Evolutionary conservation across 768 basidiomycete species (phyloP).

Genomic region (Trametes cingulata): DNA sequence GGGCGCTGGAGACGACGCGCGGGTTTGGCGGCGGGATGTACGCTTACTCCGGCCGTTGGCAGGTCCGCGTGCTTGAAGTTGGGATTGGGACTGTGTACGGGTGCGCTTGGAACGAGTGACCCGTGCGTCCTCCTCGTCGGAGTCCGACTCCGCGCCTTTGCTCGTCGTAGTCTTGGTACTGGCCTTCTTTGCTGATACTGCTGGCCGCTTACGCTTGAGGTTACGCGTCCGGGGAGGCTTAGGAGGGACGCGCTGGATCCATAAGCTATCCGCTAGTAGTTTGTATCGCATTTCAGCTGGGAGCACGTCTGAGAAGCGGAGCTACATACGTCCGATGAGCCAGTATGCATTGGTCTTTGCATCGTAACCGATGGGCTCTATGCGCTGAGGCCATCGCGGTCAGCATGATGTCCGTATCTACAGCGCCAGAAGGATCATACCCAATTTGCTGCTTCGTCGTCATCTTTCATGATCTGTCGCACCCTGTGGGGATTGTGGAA

Average conservation of each 20-base stretch:
- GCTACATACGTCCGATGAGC: conserved; percentile 72
- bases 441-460: conserved; percentile 79
- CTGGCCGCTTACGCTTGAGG: conserved; percentile 42
- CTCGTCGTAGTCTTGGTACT: conserved; percentile 23
- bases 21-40: conserved; percentile 9
- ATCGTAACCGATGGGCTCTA: conserved; percentile 86
- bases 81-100: conserved; percentile 14
- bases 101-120: conserved; percentile 30
- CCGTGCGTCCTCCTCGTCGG: conserved; percentile 27
- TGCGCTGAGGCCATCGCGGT: conserved; percentile 50
- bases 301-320: no score
- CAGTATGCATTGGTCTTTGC: conserved; percentile 78
- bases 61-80: not conserved
- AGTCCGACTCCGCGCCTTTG: conserved; percentile 9
- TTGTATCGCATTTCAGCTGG: no score
- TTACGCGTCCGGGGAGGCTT: conserved; percentile 39
- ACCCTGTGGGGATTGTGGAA: conserved; percentile 76
- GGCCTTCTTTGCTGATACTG: conserved; percentile 28
- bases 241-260: conserved; percentile 77
- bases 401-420: not conserved
- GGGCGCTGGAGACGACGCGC: not conserved
- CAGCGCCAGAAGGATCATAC: conserved; percentile 41
- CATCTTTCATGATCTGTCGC: conserved; percentile 71
- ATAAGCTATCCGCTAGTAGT: conserved; percentile 71
- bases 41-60: conserved; percentile 12